Percentiles rank a stretch among this genome's conserved stretches.
Evolutionary conservation across 1,139 yeast genomes (phyloP).

Genomic region (Candida sp.): DNA sequence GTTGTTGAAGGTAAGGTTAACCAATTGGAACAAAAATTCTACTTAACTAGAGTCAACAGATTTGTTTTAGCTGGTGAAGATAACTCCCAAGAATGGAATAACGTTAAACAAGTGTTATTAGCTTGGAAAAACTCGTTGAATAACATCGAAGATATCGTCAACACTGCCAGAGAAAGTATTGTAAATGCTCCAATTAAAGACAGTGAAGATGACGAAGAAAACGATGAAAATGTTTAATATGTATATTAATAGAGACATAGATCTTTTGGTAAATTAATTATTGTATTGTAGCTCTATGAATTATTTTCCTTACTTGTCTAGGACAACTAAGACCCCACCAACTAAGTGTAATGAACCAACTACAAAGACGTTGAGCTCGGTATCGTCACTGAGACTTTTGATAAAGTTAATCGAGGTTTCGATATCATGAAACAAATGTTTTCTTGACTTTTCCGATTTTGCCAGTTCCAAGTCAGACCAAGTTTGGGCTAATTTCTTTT

Average conservation of each 20-base stretch:
- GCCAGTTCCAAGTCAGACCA: conserved; percentile 60
- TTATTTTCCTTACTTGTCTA: conserved; percentile 38
- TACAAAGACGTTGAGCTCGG: conserved; percentile 70
- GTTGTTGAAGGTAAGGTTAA: conserved; percentile 48
- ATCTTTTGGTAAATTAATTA: not conserved
- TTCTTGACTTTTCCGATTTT: conserved; percentile 22
- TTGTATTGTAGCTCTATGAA: too few relatives aligned
- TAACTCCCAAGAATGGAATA: conserved; percentile 34
- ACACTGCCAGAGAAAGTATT: conserved; percentile 43
- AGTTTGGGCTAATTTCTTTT: conserved; percentile 62
- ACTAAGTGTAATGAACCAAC: conserved; percentile 94
- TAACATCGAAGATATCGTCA: conserved; percentile 42
- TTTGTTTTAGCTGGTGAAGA: conserved; percentile 39
- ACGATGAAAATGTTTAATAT: not conserved
- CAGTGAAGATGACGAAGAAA: conserved; percentile 2
- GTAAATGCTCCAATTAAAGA: conserved; percentile 14
- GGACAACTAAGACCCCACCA: conserved; percentile 88
- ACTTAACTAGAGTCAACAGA: conserved; percentile 41
- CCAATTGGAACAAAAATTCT: conserved; percentile 42
- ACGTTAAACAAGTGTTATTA: conserved; percentile 31
- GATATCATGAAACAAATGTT: conserved; percentile 66
- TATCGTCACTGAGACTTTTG: conserved; percentile 38
- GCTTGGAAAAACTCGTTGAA: conserved; percentile 41
- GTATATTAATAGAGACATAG: not conserved
- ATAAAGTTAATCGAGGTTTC: conserved; percentile 67